phyloP scores from a whole-genome alignment of 1,284 basidiomycete genomes.

The Hypsizygus ulmarius region DNA sequence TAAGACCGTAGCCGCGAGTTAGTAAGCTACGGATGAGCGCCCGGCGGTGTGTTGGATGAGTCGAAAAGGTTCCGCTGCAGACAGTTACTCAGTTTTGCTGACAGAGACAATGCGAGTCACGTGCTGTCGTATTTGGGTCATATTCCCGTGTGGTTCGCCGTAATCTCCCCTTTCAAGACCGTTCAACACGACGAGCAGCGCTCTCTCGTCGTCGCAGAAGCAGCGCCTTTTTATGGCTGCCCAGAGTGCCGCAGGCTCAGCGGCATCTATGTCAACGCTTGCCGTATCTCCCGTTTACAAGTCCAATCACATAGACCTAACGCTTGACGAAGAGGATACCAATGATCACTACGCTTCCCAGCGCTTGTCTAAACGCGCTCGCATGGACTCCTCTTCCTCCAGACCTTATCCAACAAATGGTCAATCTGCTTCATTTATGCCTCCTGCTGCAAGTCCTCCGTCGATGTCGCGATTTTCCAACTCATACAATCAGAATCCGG shows the following conservation, averaged over 20 bases:
- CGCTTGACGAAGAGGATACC: conserved; percentile 54
- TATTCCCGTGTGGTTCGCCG: background rate
- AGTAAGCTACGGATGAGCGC: no score
- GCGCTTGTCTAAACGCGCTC: conserved; percentile 38
- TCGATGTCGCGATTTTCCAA: conserved; percentile 17
- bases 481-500: conserved; percentile 8
- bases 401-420: conserved; percentile 10
- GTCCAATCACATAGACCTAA: conserved; percentile 50
- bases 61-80: no score
- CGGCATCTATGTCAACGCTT: conserved; percentile 6
- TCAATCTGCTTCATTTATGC: conserved; percentile 7
- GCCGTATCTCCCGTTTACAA: conserved; percentile 10
- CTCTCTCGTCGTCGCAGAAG: conserved; percentile 1
- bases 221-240: conserved; percentile 6
- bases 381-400: conserved; percentile 30
- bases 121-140: conserved; percentile 1
- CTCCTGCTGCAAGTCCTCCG: conserved; percentile 8
- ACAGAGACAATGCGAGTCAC: conserved; percentile 10
- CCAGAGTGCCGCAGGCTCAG: conserved; percentile 3
- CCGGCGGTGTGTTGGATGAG: no score
- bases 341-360: conserved; percentile 26
- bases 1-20: no score
- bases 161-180: conserved; percentile 7
- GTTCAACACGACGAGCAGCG: conserved; percentile 5
- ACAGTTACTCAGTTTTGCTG: conserved; percentile 7